Conservation (phyloP, 2,329 filamentous ascomycete species). For the Basipetospora chlamydospora region DNA sequence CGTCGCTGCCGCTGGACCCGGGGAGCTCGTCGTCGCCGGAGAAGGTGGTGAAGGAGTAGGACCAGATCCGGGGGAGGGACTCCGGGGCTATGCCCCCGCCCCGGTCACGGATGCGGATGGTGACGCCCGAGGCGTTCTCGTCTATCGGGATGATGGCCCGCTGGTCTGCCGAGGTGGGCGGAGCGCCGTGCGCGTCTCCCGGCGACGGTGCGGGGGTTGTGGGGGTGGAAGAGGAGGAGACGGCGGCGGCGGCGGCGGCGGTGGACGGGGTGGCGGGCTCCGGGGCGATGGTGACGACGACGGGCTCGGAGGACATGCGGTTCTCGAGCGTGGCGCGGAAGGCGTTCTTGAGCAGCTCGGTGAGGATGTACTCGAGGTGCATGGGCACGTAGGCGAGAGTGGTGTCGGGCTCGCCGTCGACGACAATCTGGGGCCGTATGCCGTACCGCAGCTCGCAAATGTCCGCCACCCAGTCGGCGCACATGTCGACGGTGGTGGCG, state of each 20-base stretch:
- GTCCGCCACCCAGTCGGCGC: slow-evolving; percentile 82
- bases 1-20: slow-evolving; percentile 28
- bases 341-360: slow-evolving; percentile 90
- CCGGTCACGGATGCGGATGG: slow-evolving; percentile 88
- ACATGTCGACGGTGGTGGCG: slow-evolving; percentile 65
- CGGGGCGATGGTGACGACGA: slow-evolving; percentile 84
- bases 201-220: too few relatives aligned
- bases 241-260: slow-evolving; percentile 10
- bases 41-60: slow-evolving; percentile 95
- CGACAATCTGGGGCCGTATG: slow-evolving; percentile 61
- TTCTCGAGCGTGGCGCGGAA: slow-evolving; percentile 87
- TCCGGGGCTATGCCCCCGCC: slow-evolving; percentile 84
- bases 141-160: slow-evolving; percentile 39
- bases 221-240: too few relatives aligned
- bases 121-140: slow-evolving; percentile 66
- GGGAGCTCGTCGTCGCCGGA: slow-evolving; percentile 39
- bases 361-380: slow-evolving; percentile 94
- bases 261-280: slow-evolving; percentile 33
- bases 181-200: not conserved
- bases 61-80: slow-evolving; percentile 79
- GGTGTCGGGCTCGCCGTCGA: slow-evolving; percentile 78
- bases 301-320: slow-evolving; percentile 61
- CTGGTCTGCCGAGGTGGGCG: slow-evolving; percentile 7
- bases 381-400: slow-evolving; percentile 88
- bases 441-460: slow-evolving; percentile 96